Conservation (phyloP, 2,329 filamentous ascomycete genomes). For the Acrocalymma vagum region DNA sequence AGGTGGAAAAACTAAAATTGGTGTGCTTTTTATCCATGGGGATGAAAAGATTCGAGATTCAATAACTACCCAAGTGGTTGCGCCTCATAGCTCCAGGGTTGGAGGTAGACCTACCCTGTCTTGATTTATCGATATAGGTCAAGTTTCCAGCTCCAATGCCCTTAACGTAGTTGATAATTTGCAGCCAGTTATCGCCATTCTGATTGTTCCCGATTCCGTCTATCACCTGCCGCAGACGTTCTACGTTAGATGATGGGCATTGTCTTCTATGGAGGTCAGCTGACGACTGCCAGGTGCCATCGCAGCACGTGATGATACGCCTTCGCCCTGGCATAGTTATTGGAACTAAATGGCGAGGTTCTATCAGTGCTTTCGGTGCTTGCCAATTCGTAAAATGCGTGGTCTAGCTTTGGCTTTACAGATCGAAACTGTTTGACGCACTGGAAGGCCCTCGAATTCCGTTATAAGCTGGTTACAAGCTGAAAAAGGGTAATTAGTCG, state of each 20-base stretch:
- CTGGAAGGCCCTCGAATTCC: too few species aligned
- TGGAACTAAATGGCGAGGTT: too few species aligned
- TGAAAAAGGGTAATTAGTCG: too few species aligned
- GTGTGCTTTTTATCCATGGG: too few species aligned
- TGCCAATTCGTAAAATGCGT: too few species aligned
- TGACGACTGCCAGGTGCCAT: constrained; percentile 24
- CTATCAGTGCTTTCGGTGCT: too few species aligned
- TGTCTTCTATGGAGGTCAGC: constrained; percentile 3
- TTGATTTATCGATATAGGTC: too few species aligned
- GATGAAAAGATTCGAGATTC: too few species aligned
- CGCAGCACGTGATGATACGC: constrained; percentile 26
- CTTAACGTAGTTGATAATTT: constrained; percentile 56
- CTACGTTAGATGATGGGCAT: constrained; percentile 11
- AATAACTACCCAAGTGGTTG: constrained; percentile 43
- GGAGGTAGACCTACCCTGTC: neutral
- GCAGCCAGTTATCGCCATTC: constrained; percentile 23
- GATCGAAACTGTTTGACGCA: too few species aligned
- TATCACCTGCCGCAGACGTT: constrained; percentile 3
- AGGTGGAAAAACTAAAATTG: constrained; percentile 8
- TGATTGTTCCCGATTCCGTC: constrained; percentile 7
- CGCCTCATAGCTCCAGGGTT: constrained; percentile 31
- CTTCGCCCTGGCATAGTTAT: too few species aligned
- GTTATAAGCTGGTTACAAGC: too few species aligned
- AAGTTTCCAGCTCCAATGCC: constrained; percentile 54
- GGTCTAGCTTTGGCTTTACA: too few species aligned